Percentiles rank a stretch among this genome's conserved stretches.
phyloP scores from a whole-genome alignment of 495 filamentous ascomycete species.

The Tuber calosporum region DNA sequence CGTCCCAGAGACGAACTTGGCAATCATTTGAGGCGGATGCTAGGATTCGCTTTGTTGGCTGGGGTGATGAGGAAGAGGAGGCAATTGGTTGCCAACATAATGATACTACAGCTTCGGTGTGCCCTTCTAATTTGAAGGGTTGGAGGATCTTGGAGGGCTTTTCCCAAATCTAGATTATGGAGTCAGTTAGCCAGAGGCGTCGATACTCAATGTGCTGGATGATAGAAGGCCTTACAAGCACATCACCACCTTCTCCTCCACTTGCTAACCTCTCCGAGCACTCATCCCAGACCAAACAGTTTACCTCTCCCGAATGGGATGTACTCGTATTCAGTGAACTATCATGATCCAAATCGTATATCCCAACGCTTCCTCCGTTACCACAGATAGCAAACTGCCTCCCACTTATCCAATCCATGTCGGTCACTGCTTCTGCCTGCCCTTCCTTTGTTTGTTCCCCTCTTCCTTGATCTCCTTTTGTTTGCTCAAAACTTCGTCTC shows the following conservation, averaged over 20 bases:
- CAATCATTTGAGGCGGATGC: slow-evolving; percentile 38
- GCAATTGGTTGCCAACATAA: slow-evolving; percentile 33
- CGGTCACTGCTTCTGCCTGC: slow-evolving; percentile 45
- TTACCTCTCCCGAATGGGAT: slow-evolving; percentile 29
- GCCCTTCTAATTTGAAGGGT: slow-evolving; percentile 24
- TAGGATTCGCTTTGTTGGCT: slow-evolving; percentile 26
- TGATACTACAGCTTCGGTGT: slow-evolving; percentile 25
- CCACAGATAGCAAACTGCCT: slow-evolving; percentile 57
- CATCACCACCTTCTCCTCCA: slow-evolving; percentile 26
- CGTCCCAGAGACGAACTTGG: slow-evolving; percentile 38
- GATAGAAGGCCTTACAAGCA: slow-evolving; percentile 22
- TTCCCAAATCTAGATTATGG: slow-evolving; percentile 31
- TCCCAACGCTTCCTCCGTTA: slow-evolving; percentile 26
- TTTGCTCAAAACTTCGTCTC: slow-evolving; percentile 44
- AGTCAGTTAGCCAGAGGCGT: slow-evolving; percentile 8
- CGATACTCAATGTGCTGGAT: not conserved
- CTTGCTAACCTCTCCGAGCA: slow-evolving; percentile 35
- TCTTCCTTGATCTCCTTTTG: not conserved
- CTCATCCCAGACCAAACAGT: slow-evolving; percentile 39
- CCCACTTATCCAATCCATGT: slow-evolving; percentile 57
- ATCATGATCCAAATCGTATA: slow-evolving; percentile 31
- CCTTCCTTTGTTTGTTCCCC: slow-evolving; percentile 44
- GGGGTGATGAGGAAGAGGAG: slow-evolving; percentile 8
- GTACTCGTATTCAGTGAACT: slow-evolving; percentile 11
- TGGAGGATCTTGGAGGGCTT: slow-evolving; percentile 27